phyloP scores from a whole-genome alignment of 2,329 filamentous ascomycete genomes.

The Trichoderma guizhouense region DNA sequence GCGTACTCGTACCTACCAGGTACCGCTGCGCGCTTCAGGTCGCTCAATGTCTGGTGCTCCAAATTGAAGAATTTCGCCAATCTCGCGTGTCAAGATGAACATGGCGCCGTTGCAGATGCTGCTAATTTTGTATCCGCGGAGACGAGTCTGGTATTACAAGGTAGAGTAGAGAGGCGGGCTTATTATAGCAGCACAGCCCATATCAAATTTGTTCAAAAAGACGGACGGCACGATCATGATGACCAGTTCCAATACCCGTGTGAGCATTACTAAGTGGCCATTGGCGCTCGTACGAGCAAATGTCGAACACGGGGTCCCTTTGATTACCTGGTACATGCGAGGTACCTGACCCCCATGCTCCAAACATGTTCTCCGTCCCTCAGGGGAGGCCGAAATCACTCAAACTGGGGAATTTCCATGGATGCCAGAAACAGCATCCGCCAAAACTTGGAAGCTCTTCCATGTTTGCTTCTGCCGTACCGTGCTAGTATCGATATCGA shows the following conservation, averaged over 20 bases:
- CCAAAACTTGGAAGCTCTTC: neutral
- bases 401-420: neutral
- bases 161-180: neutral
- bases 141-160: neutral
- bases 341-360: neutral
- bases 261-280: neutral
- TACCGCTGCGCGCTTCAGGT: slow-evolving; percentile 1
- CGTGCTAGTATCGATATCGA: neutral
- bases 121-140: neutral
- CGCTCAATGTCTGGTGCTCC: neutral
- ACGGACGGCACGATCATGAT: neutral
- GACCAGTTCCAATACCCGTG: neutral
- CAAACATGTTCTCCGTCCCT: neutral
- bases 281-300: neutral
- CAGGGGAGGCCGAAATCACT: neutral
- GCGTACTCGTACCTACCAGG: neutral
- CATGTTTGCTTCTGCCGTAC: neutral
- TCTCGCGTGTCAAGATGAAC: neutral
- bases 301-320: neutral
- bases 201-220: neutral
- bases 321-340: neutral
- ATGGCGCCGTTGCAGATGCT: neutral
- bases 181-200: neutral
- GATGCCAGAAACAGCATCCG: neutral
- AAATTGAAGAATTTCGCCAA: slow-evolving; percentile 11